A percentile compares a stretch with the other conserved stretches of the same genome.
These are phyloP conservation scores for Rhizophora mangle DNA, from an alignment of 345 rosid species.

Conservation along the genomic window DNA sequence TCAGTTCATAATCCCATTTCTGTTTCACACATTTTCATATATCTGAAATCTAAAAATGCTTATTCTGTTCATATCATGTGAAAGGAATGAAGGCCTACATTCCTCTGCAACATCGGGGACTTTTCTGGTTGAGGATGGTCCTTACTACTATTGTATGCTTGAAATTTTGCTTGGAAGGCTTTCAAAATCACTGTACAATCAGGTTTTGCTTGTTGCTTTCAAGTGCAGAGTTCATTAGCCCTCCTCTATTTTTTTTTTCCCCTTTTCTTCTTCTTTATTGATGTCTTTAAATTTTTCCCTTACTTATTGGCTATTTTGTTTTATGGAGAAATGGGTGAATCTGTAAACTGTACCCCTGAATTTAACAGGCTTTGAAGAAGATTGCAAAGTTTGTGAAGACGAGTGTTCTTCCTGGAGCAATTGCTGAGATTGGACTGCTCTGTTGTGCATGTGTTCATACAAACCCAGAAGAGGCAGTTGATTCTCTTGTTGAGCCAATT, in stretches of 20 bases:
- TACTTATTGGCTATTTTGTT: no score
- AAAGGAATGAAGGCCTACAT: constrained; percentile 88
- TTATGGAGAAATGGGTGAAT: background rate
- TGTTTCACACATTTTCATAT: background rate
- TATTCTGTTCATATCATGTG: constrained; percentile 22
- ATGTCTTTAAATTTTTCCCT: no score
- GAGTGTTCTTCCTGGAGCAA: constrained; percentile 97
- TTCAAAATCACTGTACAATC: constrained; percentile 75
- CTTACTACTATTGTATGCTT: constrained; percentile 95
- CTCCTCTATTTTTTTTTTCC: background rate
- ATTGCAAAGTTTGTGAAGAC: constrained; percentile 88
- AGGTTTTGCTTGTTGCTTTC: constrained; percentile 45
- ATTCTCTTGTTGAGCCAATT: constrained; percentile 82
- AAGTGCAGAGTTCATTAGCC: constrained; percentile 10
- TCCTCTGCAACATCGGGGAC: constrained; percentile 93
- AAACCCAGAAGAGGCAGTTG: constrained; percentile 87
- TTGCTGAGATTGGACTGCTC: constrained; percentile 98
- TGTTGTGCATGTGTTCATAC: constrained; percentile 97
- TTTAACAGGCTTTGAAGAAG: constrained; percentile 82
- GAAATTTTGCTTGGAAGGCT: constrained; percentile 92
- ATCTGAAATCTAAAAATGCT: background rate
- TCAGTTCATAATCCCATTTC: background rate
- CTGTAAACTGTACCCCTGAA: constrained; percentile 18
- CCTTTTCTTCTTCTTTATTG: no score
- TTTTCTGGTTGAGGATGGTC: constrained; percentile 97